Evolutionary conservation across 176 grass and related monocot species (phyloP).

Genomic region (Bolboschoenus planiculmis): DNA sequence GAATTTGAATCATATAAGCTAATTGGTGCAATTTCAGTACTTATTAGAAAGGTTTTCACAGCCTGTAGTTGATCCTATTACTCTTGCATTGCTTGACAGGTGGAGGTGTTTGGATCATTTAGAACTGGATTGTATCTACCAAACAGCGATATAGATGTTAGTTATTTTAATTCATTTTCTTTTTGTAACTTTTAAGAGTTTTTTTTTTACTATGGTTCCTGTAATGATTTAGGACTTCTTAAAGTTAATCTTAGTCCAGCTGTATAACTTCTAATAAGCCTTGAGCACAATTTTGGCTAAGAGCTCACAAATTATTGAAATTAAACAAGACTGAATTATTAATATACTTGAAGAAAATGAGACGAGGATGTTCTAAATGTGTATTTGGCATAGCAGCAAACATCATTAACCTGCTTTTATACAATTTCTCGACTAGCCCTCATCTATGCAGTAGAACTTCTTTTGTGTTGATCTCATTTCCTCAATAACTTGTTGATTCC

Average conservation of each 20-base stretch:
- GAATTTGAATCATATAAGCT: neutral
- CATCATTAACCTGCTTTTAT: neutral
- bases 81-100: slow-evolving; percentile 38
- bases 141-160: slow-evolving; percentile 87
- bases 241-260: neutral
- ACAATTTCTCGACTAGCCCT: neutral
- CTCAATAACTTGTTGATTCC: neutral
- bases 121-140: slow-evolving; percentile 93
- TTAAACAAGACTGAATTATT: neutral
- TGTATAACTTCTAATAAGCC: neutral
- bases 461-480: neutral
- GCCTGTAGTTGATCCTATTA: slow-evolving; percentile 22
- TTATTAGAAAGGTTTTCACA: neutral
- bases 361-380: neutral
- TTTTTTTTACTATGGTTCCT: neutral
- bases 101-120: slow-evolving; percentile 96
- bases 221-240: neutral
- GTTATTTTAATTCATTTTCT: slow-evolving; percentile 8
- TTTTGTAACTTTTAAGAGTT: neutral
- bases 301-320: neutral
- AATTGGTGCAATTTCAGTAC: neutral
- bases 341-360: neutral
- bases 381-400: neutral
- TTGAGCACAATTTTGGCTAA: neutral
- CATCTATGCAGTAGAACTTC: neutral